Evolutionary conservation across 148 eudicot genomes (phyloP), one percentile per base, ranked within the genome.

Genomic region (Arbutus unedo): DNA sequence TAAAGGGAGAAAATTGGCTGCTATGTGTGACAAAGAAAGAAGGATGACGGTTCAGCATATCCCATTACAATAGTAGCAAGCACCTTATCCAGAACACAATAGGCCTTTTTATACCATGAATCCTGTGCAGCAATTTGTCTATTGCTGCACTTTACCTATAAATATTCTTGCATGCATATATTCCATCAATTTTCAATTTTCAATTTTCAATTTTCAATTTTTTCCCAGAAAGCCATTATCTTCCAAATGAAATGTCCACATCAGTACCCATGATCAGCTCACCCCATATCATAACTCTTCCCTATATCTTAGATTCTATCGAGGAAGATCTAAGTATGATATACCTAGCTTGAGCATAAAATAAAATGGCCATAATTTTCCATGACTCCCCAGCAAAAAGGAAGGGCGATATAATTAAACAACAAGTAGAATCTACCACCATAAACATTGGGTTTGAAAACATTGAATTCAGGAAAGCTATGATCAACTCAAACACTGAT

Each of bases 341-440:
- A 49, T 50, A 76, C 77, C 19, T 74, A 51, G 8, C 78, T 76
- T 76, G n/a, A 76, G 53, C 77, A 49, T 76, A 21, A 25, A 31
- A 74, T 38, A n/a, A 73, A 21, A 76, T 25, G 41, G 9, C 59
- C 57, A 16, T 19, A 23, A 13, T 4, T 21, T 76, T 23, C 78
- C 41, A 19, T 25, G 6, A 16, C 78, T 23, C 4, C 59, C 78
- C 78, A 51, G 57, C 5, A 11, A 74, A 74, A 21, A 4, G 18
- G 31, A 76, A 51, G 60, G 77, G 7, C 15, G 47, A 74, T 44
- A 74, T 18, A 74, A 47, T 47, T 44, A 21, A 76, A 16, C n/a
- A 6, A 51, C 6, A 23, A 15, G 78, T 75, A n/a, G 10, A 76
- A 50, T 25, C 23, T 47, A 48, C 16, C 25, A 44, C 54, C 47